Percentiles rank a stretch among this genome's conserved stretches.
phyloP scores from a whole-genome alignment of 2,329 filamentous ascomycete species.

The Pseudogymnoascus sp. region DNA sequence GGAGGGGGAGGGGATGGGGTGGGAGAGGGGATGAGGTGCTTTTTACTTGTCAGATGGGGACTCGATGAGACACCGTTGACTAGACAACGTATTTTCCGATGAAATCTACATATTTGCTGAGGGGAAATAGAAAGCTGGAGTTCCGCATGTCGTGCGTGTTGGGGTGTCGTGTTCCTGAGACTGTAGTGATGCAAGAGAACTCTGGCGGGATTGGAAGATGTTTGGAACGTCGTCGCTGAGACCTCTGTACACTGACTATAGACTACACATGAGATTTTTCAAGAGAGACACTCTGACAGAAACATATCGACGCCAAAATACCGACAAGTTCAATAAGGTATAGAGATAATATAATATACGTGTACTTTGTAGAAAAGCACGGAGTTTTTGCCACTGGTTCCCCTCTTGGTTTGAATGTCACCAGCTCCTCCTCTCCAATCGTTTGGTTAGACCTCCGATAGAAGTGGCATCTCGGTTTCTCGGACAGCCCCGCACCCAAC shows the following conservation, averaged over 20 bases:
- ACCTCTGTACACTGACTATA: not conserved
- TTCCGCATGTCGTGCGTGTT: not conserved
- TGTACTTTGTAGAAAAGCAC: not conserved
- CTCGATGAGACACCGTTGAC: conserved; percentile 11
- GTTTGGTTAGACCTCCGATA: not conserved
- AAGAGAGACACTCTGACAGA: not conserved
- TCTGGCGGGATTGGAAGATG: not conserved
- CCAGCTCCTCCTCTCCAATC: conserved; percentile 1
- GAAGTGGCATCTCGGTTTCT: conserved; percentile 3
- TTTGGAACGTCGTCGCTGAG: not conserved
- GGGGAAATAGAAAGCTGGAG: not conserved
- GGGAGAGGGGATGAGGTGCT: conserved; percentile 2
- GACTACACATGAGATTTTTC: not conserved
- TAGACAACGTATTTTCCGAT: not conserved
- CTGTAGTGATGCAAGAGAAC: not conserved
- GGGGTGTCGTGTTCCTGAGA: not conserved
- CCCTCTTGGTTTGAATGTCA: not conserved
- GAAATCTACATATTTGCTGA: conserved; percentile 1
- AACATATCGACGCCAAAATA: not conserved
- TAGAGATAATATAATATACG: not conserved
- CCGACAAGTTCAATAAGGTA: not conserved
- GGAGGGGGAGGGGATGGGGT: no score
- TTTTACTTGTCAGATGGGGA: conserved; percentile 10
- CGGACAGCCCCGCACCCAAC: not conserved
- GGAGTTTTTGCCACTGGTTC: not conserved